Evolutionary conservation across 1,284 basidiomycete species (phyloP).

Genomic region (Trichosporon coremiiforme): DNA sequence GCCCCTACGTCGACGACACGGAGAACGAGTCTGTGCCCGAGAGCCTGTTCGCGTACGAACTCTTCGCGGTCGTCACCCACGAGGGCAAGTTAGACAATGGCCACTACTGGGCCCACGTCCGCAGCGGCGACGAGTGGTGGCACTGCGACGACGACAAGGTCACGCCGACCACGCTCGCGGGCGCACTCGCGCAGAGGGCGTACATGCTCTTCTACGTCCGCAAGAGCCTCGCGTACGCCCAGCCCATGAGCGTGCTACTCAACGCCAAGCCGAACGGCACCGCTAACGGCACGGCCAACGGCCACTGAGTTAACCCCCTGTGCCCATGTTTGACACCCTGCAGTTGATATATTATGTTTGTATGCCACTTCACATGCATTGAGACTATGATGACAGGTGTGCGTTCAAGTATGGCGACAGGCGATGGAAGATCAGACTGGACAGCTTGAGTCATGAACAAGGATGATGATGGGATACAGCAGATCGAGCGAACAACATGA

Average conservation of each 20-base stretch:
- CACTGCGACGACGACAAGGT: conserved; percentile 93
- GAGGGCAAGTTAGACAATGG: conserved; percentile 94
- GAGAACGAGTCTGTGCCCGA: conserved; percentile 57
- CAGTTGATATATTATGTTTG: conserved; percentile 18
- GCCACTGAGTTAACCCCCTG: background rate
- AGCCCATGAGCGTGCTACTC: conserved; percentile 32
- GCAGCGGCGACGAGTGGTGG: conserved; percentile 71
- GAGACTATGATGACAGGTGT: conserved; percentile 8
- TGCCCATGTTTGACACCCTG: background rate
- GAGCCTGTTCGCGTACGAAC: conserved; percentile 82
- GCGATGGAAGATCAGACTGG: background rate
- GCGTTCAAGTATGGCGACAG: background rate
- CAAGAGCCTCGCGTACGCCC: conserved; percentile 71
- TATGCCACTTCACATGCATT: conserved; percentile 19
- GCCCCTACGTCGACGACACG: conserved; percentile 66
- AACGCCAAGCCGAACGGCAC: conserved; percentile 18
- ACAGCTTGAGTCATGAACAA: conserved; percentile 8
- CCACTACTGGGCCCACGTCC: conserved; percentile 66
- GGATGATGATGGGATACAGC: background rate
- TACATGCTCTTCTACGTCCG: conserved; percentile 96
- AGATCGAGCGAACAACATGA: background rate
- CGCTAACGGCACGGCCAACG: conserved; percentile 22
- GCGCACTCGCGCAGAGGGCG: conserved; percentile 69
- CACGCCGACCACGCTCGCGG: conserved; percentile 66
- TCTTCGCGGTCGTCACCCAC: conserved; percentile 92